Conservation (phyloP, 768 basidiomycete species). For the Suillus plorans region DNA sequence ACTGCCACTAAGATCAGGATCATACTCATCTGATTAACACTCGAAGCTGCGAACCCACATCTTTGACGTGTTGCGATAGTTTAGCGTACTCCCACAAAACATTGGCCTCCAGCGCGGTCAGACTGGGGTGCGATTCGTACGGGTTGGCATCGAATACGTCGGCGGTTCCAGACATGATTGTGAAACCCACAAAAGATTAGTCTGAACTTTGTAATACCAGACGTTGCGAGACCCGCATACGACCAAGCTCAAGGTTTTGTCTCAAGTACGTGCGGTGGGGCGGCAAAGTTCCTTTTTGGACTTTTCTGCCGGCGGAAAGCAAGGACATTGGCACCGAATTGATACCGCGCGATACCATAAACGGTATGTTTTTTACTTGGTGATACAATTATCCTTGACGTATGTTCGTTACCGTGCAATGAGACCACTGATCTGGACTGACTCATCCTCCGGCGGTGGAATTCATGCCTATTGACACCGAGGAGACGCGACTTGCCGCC, state of each 20-base stretch:
- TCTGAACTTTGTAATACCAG: not conserved
- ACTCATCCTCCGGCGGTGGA: not conserved
- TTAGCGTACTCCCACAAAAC: slow-evolving; percentile 94
- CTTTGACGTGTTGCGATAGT: slow-evolving; percentile 75
- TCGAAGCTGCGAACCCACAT: slow-evolving; percentile 45
- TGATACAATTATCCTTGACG: too few species aligned
- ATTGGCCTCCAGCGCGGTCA: slow-evolving; percentile 70
- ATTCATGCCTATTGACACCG: not conserved
- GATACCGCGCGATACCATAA: not conserved
- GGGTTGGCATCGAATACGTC: slow-evolving; percentile 64
- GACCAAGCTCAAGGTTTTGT: not conserved
- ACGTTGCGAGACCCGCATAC: not conserved
- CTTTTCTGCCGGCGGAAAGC: not conserved
- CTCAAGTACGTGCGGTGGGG: not conserved
- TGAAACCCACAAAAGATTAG: not conserved
- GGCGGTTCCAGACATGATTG: slow-evolving; percentile 22
- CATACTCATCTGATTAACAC: not conserved
- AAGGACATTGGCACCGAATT: not conserved
- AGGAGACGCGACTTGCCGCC: not conserved
- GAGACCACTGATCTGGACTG: too few species aligned
- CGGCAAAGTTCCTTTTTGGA: not conserved
- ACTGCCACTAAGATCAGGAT: slow-evolving; percentile 35
- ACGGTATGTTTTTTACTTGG: not conserved
- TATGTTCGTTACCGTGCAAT: too few species aligned
- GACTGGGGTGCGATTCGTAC: slow-evolving; percentile 66